A percentile compares a stretch with the other conserved stretches of the same genome.
phyloP scores from a whole-genome alignment of 2,329 filamentous ascomycete species.

The Coniochaeta ligniaria region DNA sequence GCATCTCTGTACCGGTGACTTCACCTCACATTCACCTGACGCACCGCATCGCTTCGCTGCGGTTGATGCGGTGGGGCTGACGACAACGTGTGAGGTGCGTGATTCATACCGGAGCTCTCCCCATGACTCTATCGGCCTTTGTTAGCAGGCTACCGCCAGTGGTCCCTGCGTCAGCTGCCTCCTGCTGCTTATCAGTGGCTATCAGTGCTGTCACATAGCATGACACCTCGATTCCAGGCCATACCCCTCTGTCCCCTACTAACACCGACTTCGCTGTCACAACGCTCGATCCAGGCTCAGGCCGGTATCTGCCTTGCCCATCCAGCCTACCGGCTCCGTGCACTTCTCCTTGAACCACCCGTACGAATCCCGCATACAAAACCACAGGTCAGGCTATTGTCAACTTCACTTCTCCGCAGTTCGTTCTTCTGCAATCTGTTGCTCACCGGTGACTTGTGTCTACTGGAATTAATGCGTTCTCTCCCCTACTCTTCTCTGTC shows the following conservation, averaged over 20 bases:
- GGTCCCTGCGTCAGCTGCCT: neutral
- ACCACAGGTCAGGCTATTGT: neutral
- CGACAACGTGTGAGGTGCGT: neutral
- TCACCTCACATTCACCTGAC: neutral
- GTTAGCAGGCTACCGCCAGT: neutral
- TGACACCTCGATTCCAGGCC: neutral
- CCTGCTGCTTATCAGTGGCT: neutral
- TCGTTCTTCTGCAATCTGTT: neutral
- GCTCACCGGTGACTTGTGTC: neutral
- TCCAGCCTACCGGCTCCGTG: neutral
- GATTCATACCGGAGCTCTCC: neutral
- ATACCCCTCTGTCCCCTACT: neutral
- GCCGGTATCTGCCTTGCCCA: constrained; percentile 1
- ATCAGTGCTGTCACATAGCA: neutral
- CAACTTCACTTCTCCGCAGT: neutral
- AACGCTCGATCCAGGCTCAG: neutral
- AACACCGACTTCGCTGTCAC: constrained; percentile 2
- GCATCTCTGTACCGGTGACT: neutral
- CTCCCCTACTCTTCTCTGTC: neutral
- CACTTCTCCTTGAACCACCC: neutral
- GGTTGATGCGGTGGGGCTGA: neutral
- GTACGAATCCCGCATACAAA: neutral
- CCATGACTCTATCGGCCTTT: neutral
- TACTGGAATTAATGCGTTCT: constrained; percentile 2
- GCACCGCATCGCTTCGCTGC: neutral